Evolutionary conservation across 129 eudicot species (phyloP), one percentile per base, ranked within the genome.

Genomic region (Chrysanthemum lavandulifolium): DNA sequence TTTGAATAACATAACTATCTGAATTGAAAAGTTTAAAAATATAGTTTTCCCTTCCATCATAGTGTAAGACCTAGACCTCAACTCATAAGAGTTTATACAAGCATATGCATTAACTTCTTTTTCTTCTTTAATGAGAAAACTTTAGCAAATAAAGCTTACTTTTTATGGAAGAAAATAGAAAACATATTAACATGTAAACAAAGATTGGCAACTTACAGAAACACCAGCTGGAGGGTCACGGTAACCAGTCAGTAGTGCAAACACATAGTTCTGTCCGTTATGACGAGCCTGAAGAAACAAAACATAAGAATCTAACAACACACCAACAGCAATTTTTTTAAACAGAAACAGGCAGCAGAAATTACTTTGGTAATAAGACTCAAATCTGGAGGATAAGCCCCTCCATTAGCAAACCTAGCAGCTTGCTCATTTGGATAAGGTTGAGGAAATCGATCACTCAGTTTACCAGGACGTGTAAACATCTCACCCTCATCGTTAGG

Each of bases 151-250:
- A 52, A 53, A 53, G 18, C 18, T 53, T 13, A 4, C 23, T 57
- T 27, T 60, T 19, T 16, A 62, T 13, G 29, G 23, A 2, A n/a
- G 19, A 6, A 58, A 16, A 7, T 40, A 7, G 45, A 40, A 7
- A 40, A 8, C 47, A 40, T 40, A 40, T 10, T 2, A 84, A 56
- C 8, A 81, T 50, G 49, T 23, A 36, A 12, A 47, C 29, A 23
- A 29, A 50, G 53, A 62, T 55, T 61, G 16, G 64, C 52, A 25
- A 88, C 83, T 84, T 78, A 91, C 97, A 13, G 86, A 51, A 72
- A 91, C 87, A 77, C 97, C 97, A 76, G 97, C 97, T 71, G 97
- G 97, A 71, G 97, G 97, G 50, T 91, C 97, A 68, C 89, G 97
- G 80, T 91, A 91, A 52, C 97, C 97, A 77, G 97, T 91, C 78